Base-by-base conservation (phyloP, 164 flowering plant species). In the Liquidambar formosana region DNA sequence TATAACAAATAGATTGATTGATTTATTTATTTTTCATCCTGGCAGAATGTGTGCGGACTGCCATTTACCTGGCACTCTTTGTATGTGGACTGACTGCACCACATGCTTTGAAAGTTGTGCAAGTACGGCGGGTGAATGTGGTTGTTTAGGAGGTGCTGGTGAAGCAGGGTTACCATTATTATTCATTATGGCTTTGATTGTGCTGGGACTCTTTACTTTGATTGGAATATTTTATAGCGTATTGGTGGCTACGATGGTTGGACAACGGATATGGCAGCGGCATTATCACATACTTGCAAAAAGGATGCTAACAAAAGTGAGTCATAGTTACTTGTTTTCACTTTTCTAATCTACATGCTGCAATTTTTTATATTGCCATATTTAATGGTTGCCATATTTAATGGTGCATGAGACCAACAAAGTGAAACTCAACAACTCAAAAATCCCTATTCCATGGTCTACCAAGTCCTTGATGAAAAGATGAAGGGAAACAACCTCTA, bases 231-330 rank as follows among this genome's bases (percentile, higher is more conserved):
- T 96, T 73, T 96, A 96, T 77, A 96, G 98, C 68, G 97, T 93
- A 26, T 81, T 95, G 70, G 99, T 96, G 65, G 98, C 98, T 60
- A 93, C 99, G 19, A 96, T 93, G 99, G 98, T 96, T 61, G 98
- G 97, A 27, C 99, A 96, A 66, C 83, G 99, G 49, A 93, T 96
- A 61, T 96, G 99, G 99, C 99, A 96, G 81, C 84, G 99, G 16
- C 99, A 96, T 66, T 96, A 96, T 76, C 99, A 93, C 82, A 93
- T 96, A 65, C 93, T 96, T 26, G 99, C 99, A 0, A 96, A 96
- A 76, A 76, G 97, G 74, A 93, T 95, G 99, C 92, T 95, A 45
- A 95, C 99, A 65, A 95, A 95, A 77, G 99, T 92, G 80, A 88
- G 94, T 78, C 4, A 1, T 4, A 9, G 3, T 45, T 5, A 5